phyloP scores from a whole-genome alignment of 148 eudicot species.

The Limonium bicolor region DNA sequence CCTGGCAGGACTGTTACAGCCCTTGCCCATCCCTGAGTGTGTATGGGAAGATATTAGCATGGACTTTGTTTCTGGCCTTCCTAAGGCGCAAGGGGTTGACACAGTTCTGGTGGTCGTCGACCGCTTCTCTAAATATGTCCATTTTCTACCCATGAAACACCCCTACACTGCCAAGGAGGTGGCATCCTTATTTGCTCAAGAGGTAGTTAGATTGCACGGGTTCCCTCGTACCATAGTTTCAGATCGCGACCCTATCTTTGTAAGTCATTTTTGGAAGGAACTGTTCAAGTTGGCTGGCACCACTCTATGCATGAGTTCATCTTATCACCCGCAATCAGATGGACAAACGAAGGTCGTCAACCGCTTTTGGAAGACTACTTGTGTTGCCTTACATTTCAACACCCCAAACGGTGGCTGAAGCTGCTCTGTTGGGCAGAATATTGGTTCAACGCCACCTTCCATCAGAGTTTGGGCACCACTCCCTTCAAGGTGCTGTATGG shows the following conservation, averaged over 20 bases:
- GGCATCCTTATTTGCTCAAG: not conserved
- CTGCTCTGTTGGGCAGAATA: not conserved
- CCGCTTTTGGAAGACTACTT: not conserved
- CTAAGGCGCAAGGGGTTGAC: not conserved
- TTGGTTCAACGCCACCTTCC: slow-evolving; percentile 1
- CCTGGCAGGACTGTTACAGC: not conserved
- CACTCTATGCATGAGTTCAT: not conserved
- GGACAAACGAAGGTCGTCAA: not conserved
- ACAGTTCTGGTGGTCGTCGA: not conserved
- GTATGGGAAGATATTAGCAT: not conserved
- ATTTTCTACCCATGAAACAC: not conserved
- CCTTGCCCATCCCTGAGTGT: not conserved
- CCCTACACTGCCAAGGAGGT: not conserved
- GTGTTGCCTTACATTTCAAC: not conserved
- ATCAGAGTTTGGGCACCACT: not conserved
- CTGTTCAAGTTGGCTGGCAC: not conserved
- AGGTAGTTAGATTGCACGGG: not conserved
- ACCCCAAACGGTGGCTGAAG: not conserved
- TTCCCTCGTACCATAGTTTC: not conserved
- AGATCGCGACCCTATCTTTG: not conserved
- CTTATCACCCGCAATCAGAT: not conserved
- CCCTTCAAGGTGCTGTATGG: not conserved
- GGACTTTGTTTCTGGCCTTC: not conserved
- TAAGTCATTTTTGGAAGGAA: not conserved
- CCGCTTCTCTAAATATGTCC: not conserved